Base-by-base conservation (phyloP, 2,329 filamentous ascomycete species). In the Hypomyces rosellus region DNA sequence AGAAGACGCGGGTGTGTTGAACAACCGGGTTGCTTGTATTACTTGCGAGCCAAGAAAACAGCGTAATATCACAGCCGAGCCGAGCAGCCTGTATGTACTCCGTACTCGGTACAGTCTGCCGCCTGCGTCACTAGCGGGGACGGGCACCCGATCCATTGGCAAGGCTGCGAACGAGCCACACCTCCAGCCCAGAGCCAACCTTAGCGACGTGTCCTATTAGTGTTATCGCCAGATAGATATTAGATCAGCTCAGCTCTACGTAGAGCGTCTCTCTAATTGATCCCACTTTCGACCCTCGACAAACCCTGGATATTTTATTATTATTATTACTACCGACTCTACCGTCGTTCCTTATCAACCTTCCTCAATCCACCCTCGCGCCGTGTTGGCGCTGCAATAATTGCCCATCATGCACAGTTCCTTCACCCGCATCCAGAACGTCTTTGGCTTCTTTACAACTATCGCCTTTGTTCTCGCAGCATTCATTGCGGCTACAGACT, bases 361-460 rank as follows among this genome's bases (percentile, higher is more conserved):
- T 30, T 11, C 36, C n/a, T 16, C 36, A 36, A 22, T 22, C 20
- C 25, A 34, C 33, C 30, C 38, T 25, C 47, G 45, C 41, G 34
- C 25, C 14, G 11, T 34, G 49, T 38, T 39, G 46, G 49, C 49
- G 39, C 40, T 36, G 40, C 34, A 33, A 16, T n/a, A 46, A 46
- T 51, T 52, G 53, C 57, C 64, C 73, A 77, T 54, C 54, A 97
- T 99, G 93, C 86, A 96, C 72, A 95, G 89, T 65, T 81, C 86
- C 43, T 72, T 95, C 45, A 89, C 88, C 55, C 88, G 93, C 59
- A 70, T 86, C 59, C 93, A 99, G 71, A 92, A 89, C 73, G 85
- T 90, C 68, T 99, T 99, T 68, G 90, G 93, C 69, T 96, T 95
- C 82, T 96, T 97, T 77, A 97, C 93, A 15, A 95, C 90, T 22